Evolutionary conservation across 1,139 yeast species (phyloP), one percentile per base, ranked within the genome.

Genomic region (Saccharomyces hybrid): DNA sequence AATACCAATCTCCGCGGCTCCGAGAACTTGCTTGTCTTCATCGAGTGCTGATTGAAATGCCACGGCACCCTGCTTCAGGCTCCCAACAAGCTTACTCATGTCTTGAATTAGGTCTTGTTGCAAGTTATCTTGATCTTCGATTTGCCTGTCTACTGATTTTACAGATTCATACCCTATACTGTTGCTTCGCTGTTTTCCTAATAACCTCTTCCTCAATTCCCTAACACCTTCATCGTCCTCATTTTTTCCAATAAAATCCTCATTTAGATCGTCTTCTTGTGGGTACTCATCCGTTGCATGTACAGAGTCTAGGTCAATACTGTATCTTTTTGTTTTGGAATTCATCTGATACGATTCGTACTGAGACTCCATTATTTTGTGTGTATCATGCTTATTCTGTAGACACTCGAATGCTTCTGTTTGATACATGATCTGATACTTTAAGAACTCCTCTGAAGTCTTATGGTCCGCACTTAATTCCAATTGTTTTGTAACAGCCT

Each of bases 1-100:
- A 2, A 74, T 58, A 12, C 76, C 76, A 16, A 70, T 65, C 55
- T 73, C 75, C 1, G 77, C 75, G 3, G 76, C 76, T 24, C 69
- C 67, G 9, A 74, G 49, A 1, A 72, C 69, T 49, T 69, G 71
- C 46, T 68, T 61, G 54, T 73, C 76, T 51, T 72, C 71, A 19
- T 69, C 67, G 34, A 74, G 57, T 24, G 73, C 74, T 47, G 64
- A 65, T 55, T 72, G 73, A 55, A 74, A 74, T 3, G 73, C 75
- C 42, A 67, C 63, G 1, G 77, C 75, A 42, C 75, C 75, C 29
- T 68, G 69, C 57, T 64, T 73, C 48, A 74, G 60, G 14, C 71
- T 69, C 5, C 64, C 61, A 1, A 72, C 70, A 16, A 72, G 64
- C 44, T 68, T 71, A 1, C 69, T 62, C 73, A 74, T 72, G 56